A percentile compares a stretch with the other conserved stretches of the same genome.
These are phyloP conservation scores for Allium sativum DNA, from an alignment of 106 monocot genomes.

Conservation along the genomic window DNA sequence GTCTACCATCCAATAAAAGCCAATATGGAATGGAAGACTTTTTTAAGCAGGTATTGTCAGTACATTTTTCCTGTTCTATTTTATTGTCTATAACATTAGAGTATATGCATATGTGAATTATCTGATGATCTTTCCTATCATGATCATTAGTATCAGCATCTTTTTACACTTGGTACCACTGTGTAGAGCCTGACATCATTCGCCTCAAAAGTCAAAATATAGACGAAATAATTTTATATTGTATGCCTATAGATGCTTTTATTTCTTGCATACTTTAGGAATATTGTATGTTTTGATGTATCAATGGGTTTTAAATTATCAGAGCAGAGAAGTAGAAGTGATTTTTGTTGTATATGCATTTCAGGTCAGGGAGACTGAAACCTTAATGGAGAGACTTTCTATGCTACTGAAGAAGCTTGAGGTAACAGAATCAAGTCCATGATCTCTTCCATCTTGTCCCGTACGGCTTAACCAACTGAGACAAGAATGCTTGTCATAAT, in stretches of 20 bases:
- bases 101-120: too few species aligned
- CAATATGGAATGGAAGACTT: slow-evolving; percentile 41
- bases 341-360: background rate
- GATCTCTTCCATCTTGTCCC: too few species aligned
- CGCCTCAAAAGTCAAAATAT: too few species aligned
- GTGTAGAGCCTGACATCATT: too few species aligned
- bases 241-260: too few species aligned
- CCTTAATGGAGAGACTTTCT: slow-evolving; percentile 32
- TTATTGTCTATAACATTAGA: background rate
- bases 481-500: too few species aligned
- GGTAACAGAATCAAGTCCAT: too few species aligned
- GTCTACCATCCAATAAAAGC: slow-evolving; percentile 4
- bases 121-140: background rate
- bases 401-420: slow-evolving; percentile 34
- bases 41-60: slow-evolving; percentile 22
- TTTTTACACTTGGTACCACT: too few species aligned
- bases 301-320: background rate
- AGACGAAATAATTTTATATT: too few species aligned
- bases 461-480: too few species aligned
- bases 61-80: background rate
- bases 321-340: background rate
- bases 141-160: too few species aligned
- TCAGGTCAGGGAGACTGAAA: slow-evolving; percentile 31
- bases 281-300: background rate
- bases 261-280: background rate